phyloP scores from a whole-genome alignment of 305 asterid genomes.

The Fraxinus paxiana region DNA sequence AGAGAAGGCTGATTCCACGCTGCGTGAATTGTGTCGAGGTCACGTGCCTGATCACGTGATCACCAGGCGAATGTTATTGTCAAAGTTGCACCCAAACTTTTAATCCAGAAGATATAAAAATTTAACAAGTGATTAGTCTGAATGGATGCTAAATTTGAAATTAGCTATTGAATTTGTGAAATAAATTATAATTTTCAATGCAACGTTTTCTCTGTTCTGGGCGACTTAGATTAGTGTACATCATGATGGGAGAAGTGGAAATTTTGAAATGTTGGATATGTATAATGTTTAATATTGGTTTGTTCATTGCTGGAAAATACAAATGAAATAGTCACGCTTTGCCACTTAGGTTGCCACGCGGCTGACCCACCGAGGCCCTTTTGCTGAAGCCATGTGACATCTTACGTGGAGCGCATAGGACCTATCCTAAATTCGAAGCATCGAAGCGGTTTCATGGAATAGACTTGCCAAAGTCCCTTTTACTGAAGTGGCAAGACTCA shows the following conservation, averaged over 20 bases:
- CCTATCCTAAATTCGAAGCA: too few species aligned
- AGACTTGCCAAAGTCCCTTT: too few species aligned
- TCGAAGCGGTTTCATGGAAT: too few species aligned
- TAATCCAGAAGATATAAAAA: neutral
- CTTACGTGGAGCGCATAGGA: too few species aligned
- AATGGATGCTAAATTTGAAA: neutral
- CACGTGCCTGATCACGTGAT: constrained; percentile 75
- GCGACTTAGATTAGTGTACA: neutral
- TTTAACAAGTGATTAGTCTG: neutral
- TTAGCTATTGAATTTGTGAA: neutral
- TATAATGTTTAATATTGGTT: neutral
- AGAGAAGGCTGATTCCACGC: constrained; percentile 26
- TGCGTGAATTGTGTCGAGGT: constrained; percentile 58
- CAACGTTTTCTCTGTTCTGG: neutral
- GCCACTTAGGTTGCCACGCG: too few species aligned
- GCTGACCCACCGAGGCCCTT: too few species aligned
- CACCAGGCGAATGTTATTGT: constrained; percentile 28
- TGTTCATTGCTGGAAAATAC: neutral
- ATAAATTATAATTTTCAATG: neutral
- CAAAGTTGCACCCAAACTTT: neutral
- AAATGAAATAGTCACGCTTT: neutral
- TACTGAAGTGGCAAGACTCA: too few species aligned
- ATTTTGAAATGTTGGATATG: neutral
- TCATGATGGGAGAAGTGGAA: neutral
- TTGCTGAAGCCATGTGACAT: too few species aligned